Percentiles rank a stretch among this genome's conserved stretches.
Conservation (phyloP, 371 early-diverging fungal genomes). For the Polyrhizophydium stewartii region DNA sequence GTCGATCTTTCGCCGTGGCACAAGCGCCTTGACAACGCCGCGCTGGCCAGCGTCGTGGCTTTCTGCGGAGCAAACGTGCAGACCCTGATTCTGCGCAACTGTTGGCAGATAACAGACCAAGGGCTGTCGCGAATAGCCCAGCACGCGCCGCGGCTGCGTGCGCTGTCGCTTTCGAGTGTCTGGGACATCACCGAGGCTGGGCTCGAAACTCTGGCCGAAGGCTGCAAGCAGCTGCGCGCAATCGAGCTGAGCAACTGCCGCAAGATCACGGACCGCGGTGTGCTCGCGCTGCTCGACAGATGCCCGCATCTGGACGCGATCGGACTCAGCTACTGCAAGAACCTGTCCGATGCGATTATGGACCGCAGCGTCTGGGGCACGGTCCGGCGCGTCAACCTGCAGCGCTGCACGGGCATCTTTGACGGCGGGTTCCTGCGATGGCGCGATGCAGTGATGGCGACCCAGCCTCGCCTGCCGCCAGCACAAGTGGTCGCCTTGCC, state of each 20-base stretch:
- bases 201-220: conserved; percentile 17
- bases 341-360: conserved; percentile 54
- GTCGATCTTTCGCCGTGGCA: conserved; percentile 37
- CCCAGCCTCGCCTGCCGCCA: no score
- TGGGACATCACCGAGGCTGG: conserved; percentile 49
- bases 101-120: conserved; percentile 74
- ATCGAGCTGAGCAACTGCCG: conserved; percentile 76
- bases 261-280: conserved; percentile 65
- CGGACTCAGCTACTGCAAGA: conserved; percentile 73
- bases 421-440: conserved; percentile 63
- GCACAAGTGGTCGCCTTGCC: no score
- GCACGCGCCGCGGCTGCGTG: conserved; percentile 20
- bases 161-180: conserved; percentile 25
- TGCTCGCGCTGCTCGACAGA: conserved; percentile 38
- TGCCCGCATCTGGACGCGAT: conserved; percentile 29
- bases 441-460: no score
- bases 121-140: conserved; percentile 46
- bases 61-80: conserved; percentile 38
- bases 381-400: conserved; percentile 62
- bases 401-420: conserved; percentile 71
- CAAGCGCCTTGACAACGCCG: conserved; percentile 35
- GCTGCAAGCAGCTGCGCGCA: conserved; percentile 28
- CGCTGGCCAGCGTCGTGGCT: conserved; percentile 20
- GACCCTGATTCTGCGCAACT: conserved; percentile 61
- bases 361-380: conserved; percentile 26